These are phyloP conservation scores for Endotrypanum monterogeii DNA, from an alignment of 208 protist species.

Conservation along the genomic window DNA sequence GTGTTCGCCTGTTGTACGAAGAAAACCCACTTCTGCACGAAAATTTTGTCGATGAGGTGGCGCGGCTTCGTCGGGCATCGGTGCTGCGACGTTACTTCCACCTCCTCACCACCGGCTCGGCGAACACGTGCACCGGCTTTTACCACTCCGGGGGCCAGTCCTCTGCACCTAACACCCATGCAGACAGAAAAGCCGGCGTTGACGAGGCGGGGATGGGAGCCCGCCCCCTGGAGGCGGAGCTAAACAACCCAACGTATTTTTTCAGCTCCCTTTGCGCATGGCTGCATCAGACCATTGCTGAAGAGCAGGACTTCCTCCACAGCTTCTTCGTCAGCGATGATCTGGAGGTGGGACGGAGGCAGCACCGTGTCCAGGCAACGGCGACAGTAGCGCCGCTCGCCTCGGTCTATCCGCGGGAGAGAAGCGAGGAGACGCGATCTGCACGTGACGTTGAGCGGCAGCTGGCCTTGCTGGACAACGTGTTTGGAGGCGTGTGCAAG, in stretches of 20 bases:
- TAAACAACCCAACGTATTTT: slow-evolving; percentile 81
- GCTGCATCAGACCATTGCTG: slow-evolving; percentile 82
- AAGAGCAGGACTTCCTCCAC: slow-evolving; percentile 77
- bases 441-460: slow-evolving; percentile 22
- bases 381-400: neutral
- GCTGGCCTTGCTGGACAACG: slow-evolving; percentile 40
- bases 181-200: neutral
- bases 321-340: slow-evolving; percentile 44
- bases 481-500: slow-evolving; percentile 76
- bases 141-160: slow-evolving; percentile 31
- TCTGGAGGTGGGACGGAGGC: neutral
- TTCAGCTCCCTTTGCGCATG: slow-evolving; percentile 86
- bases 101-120: slow-evolving; percentile 77
- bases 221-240: slow-evolving; percentile 80
- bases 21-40: slow-evolving; percentile 63
- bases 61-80: slow-evolving; percentile 59
- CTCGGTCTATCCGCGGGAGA: neutral
- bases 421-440: slow-evolving; percentile 1
- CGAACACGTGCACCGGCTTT: slow-evolving; percentile 57
- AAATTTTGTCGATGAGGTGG: slow-evolving; percentile 72
- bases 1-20: slow-evolving; percentile 59
- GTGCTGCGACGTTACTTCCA: slow-evolving; percentile 87
- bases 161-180: neutral
- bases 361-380: neutral
- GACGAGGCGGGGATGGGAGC: slow-evolving; percentile 25